Evolutionary conservation across 345 rosid species (phyloP), one percentile per base, ranked within the genome.

Genomic region (Anacardium occidentale): DNA sequence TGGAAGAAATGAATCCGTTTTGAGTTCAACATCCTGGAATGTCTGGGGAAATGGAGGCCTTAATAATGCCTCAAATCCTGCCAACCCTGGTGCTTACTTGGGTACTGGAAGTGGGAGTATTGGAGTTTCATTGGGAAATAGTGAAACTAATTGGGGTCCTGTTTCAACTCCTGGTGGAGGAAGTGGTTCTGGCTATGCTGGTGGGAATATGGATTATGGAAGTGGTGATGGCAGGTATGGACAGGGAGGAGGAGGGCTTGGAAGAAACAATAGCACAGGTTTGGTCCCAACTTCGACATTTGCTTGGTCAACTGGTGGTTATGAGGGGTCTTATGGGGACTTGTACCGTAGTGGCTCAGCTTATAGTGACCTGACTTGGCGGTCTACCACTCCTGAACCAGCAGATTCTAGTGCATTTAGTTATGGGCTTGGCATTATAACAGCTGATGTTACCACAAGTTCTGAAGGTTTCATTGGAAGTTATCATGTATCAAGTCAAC

Each of bases 11-110:
- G 85, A 86, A 70, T 82, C 93, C 62, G 80, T 80, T 77, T 82
- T 89, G 71, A 88, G 85, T 79, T 78, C 88, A 54, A 74, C 78
- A 70, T 70, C 83, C 70, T 80, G 93, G 62, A 90, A 85, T 79
- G 83, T 92, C 58, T 92, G 98, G 98, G 98, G 94, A 83, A 92
- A 81, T 83, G 88, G 91, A 58, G 78, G 87, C 64, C 81, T 85
- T 54, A 79, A 64, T 64, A 74, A 63, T 77, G 79, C 73, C 20
- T 18, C 80, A n/a, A 81, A 82, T 74, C 80, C 84, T 58, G 80
- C 84, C 58, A 85, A 75, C 63, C 73, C 85, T 45, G 81, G 86
- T 80, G 73, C 80, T 66, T 82, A 79, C 68, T 34, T 88, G 70
- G 76, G 88, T 42, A 73, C 85, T 53, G 89, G 89, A 25, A 84